These are phyloP conservation scores for Kluyveromyces nonfermentans DNA, from an alignment of 805 yeast species.

Conservation along the genomic window DNA sequence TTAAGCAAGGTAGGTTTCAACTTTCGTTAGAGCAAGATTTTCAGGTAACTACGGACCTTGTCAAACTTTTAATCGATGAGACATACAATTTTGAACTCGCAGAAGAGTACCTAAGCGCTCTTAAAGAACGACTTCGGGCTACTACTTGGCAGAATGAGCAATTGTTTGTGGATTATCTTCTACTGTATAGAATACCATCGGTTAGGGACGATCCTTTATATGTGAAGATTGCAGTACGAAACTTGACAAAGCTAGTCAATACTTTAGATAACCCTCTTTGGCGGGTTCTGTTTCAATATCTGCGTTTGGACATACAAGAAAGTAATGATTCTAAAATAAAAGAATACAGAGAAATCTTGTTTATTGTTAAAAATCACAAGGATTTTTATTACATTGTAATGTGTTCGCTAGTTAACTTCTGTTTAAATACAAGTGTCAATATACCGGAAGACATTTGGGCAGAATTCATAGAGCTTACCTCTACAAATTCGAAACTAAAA, in stretches of 20 bases:
- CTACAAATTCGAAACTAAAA: constrained; percentile 10
- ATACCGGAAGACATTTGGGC: constrained; percentile 7
- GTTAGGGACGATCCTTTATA: constrained; percentile 13
- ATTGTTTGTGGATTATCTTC: constrained; percentile 17
- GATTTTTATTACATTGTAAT: constrained; percentile 4
- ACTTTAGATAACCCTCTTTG: constrained; percentile 5
- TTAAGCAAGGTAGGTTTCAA: constrained; percentile 9
- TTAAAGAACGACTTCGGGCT: constrained; percentile 18
- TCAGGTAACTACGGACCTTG: constrained; percentile 19
- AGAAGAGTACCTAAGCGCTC: constrained; percentile 19
- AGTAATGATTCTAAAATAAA: background rate
- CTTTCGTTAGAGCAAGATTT: constrained; percentile 22
- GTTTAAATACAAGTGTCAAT: constrained; percentile 11
- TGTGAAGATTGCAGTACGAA: constrained; percentile 18
- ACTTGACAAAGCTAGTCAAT: constrained; percentile 6
- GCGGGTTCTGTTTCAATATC: constrained; percentile 4
- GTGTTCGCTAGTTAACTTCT: constrained; percentile 10
- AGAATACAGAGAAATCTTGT: constrained; percentile 2
- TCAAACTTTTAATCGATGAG: constrained; percentile 21
- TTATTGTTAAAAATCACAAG: background rate
- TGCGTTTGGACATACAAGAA: constrained; percentile 3
- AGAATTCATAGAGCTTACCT: constrained; percentile 5
- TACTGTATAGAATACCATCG: constrained; percentile 14
- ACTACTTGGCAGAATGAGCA: constrained; percentile 12
- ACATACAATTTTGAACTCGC: constrained; percentile 24